Evolutionary conservation across 176 grass and related monocot genomes (phyloP).

Genomic region (Aegilops speltoides): DNA sequence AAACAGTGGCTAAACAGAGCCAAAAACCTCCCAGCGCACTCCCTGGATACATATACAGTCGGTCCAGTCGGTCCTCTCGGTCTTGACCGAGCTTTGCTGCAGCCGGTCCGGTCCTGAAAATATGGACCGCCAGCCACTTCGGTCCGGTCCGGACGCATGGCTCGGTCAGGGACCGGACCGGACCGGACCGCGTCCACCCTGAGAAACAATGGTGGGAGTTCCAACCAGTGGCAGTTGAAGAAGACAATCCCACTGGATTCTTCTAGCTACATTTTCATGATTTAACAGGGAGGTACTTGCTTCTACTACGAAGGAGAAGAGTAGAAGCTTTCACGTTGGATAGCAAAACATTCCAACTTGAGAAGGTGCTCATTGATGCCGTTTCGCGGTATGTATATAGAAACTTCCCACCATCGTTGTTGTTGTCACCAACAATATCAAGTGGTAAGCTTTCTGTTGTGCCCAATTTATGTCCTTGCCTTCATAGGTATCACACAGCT

Average conservation of each 20-base stretch:
- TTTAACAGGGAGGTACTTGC: not conserved
- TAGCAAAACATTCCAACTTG: not conserved
- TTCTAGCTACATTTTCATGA: fast-evolving
- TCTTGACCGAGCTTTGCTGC: too few relatives aligned
- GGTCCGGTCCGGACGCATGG: too few relatives aligned
- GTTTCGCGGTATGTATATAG: not conserved
- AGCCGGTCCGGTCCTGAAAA: too few relatives aligned
- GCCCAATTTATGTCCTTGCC: not conserved
- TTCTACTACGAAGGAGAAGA: not conserved
- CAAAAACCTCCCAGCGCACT: too few relatives aligned
- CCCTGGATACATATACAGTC: too few relatives aligned
- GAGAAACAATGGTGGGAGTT: not conserved
- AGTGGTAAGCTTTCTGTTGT: not conserved
- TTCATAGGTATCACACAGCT: not conserved
- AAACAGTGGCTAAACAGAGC: too few relatives aligned
- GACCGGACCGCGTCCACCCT: too few relatives aligned
- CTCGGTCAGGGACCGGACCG: too few relatives aligned
- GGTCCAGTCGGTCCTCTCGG: too few relatives aligned
- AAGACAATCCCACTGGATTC: not conserved
- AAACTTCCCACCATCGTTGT: not conserved
- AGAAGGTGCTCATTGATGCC: not conserved
- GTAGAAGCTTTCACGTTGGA: not conserved
- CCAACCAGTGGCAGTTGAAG: not conserved
- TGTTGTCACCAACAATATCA: not conserved
- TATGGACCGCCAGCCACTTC: too few relatives aligned